These are phyloP conservation scores for Pythium plurisporium DNA, from an alignment of 352 stramenopile genomes.

Conservation along the genomic window DNA sequence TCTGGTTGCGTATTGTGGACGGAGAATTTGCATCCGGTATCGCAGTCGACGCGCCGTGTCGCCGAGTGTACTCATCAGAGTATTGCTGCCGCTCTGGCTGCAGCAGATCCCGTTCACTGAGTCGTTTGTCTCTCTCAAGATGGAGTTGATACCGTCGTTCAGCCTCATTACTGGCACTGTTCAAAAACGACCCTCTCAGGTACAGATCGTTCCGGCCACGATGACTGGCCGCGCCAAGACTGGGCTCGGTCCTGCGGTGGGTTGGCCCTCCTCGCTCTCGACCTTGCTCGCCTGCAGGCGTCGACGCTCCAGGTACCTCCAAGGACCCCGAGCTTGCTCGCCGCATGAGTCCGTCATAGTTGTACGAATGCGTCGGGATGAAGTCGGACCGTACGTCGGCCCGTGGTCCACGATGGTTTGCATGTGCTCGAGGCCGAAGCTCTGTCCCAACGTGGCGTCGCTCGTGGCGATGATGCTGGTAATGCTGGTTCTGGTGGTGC, in stretches of 20 bases:
- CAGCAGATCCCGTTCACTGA: neutral
- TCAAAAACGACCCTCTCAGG: conserved; percentile 1
- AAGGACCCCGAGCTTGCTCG: conserved; percentile 2
- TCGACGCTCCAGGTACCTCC: neutral
- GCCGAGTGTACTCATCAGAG: too few relatives aligned
- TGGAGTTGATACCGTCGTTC: conserved; percentile 12
- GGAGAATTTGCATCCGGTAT: neutral
- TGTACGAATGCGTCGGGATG: conserved; percentile 19
- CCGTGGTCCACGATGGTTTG: neutral
- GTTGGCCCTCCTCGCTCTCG: neutral
- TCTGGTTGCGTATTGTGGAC: neutral
- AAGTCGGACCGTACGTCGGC: neutral
- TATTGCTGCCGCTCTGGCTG: too few relatives aligned
- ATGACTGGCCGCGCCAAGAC: neutral
- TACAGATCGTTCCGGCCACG: conserved; percentile 16
- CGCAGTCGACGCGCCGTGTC: neutral
- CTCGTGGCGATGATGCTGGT: neutral
- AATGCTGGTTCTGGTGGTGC: neutral
- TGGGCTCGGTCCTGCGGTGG: neutral
- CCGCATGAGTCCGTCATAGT: conserved; percentile 41
- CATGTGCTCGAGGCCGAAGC: neutral
- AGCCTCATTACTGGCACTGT: neutral
- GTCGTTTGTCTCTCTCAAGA: neutral
- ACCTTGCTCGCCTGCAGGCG: neutral
- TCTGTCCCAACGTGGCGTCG: neutral